A percentile compares a stretch with the other conserved stretches of the same genome.
These are phyloP conservation scores for Phaffomyces antillensis DNA, from an alignment of 805 yeast genomes.

Conservation along the genomic window DNA sequence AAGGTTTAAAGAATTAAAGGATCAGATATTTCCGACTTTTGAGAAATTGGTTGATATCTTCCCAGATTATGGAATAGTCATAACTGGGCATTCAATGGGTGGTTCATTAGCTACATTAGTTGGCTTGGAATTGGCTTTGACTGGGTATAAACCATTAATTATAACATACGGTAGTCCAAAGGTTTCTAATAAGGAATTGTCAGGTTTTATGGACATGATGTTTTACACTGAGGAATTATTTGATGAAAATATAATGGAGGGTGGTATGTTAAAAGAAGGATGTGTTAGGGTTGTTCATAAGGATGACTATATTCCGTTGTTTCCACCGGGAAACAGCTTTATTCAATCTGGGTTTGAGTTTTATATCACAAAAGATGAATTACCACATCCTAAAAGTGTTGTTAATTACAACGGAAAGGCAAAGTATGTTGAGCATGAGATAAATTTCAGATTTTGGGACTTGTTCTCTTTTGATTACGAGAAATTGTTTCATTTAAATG, in stretches of 20 bases:
- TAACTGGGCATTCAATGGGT: slow-evolving; percentile 72
- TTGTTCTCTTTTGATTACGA: slow-evolving; percentile 11
- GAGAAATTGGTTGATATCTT: slow-evolving; percentile 28
- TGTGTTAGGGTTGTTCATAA: slow-evolving; percentile 50
- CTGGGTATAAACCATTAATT: slow-evolving; percentile 51
- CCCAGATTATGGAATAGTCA: slow-evolving; percentile 44
- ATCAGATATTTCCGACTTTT: slow-evolving; percentile 23
- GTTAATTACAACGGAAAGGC: slow-evolving; percentile 16
- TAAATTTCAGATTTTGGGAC: slow-evolving; percentile 12
- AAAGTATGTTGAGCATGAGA: slow-evolving; percentile 5
- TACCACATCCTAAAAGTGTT: slow-evolving; percentile 28
- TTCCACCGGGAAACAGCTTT: slow-evolving; percentile 45
- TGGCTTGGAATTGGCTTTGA: slow-evolving; percentile 52
- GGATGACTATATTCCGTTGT: slow-evolving; percentile 49
- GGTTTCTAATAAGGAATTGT: slow-evolving; percentile 47
- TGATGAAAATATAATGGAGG: slow-evolving; percentile 18
- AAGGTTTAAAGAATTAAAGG: slow-evolving; percentile 36
- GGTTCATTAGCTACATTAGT: slow-evolving; percentile 61
- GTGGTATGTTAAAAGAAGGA: slow-evolving; percentile 24
- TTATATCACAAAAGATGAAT: slow-evolving; percentile 27
- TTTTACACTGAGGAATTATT: slow-evolving; percentile 35
- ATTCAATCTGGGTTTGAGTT: slow-evolving; percentile 29
- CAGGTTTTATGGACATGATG: slow-evolving; percentile 43
- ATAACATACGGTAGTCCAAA: slow-evolving; percentile 65
- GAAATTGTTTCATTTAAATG: slow-evolving; percentile 12